A percentile compares a stretch with the other conserved stretches of the same genome.
Conservation (phyloP, 2,329 filamentous ascomycete species). For the Arthrobotrys pseudoclavata region DNA sequence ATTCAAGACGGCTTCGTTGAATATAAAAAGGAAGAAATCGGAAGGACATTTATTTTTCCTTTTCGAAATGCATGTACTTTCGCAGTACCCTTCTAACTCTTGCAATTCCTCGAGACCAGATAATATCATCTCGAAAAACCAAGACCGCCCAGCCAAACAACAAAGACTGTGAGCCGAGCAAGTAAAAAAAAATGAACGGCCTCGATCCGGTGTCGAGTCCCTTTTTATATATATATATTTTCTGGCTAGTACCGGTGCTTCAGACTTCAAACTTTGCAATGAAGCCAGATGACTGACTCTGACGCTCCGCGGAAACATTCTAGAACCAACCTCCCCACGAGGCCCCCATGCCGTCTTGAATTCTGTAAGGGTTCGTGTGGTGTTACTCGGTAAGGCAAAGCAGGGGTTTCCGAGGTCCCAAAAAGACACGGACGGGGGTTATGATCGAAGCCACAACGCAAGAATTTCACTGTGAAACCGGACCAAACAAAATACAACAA, state of each 20-base stretch:
- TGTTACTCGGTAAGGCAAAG: slow-evolving; percentile 5
- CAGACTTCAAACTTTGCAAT: background rate
- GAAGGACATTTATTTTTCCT: background rate
- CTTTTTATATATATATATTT: background rate
- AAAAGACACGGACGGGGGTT: slow-evolving; percentile 1
- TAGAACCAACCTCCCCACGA: background rate
- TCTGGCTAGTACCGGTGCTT: background rate
- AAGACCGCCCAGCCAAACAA: background rate
- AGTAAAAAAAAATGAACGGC: background rate
- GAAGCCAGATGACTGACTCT: background rate
- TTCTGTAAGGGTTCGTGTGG: slow-evolving; percentile 10
- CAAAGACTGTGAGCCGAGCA: too few relatives aligned
- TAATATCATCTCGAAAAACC: background rate
- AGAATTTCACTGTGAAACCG: slow-evolving; percentile 11
- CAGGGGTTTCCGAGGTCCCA: background rate
- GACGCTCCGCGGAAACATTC: slow-evolving; percentile 5
- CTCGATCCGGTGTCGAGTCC: too few relatives aligned
- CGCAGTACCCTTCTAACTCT: too few relatives aligned
- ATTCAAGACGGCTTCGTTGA: too few relatives aligned
- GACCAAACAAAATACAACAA: background rate
- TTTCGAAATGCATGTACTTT: background rate
- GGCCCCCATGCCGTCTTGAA: slow-evolving; percentile 2
- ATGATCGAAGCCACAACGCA: slow-evolving; percentile 14
- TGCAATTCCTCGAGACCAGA: too few relatives aligned
- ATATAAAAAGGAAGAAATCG: slow-evolving; percentile 23